Evolutionary conservation across 2,329 filamentous ascomycete species (phyloP), one percentile per base, ranked within the genome.

Genomic region (Epichloe bromicola): DNA sequence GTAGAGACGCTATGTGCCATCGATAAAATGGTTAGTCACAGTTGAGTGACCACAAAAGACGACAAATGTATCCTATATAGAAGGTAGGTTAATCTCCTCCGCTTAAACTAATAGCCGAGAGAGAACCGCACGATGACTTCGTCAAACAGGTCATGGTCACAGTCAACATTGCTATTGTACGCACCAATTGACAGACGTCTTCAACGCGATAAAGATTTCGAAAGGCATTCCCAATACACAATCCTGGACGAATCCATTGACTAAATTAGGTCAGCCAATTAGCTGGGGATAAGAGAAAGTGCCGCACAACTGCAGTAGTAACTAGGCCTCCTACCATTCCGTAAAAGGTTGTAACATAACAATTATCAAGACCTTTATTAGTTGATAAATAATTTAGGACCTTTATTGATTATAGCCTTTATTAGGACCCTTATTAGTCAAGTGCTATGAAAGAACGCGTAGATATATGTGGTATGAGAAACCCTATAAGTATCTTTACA

Each of bases 1-100:
- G 53, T 59, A 0, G 65, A 68, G 17, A 68, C 65, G 0, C 58
- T 68, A 40, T 66, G 65, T 8, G 63, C 67, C 4, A 62, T 69
- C 8, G 67, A 68, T 47, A 54, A 67, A 20, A 65, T 67, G 59
- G 59, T 68, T 55, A 55, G 15, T 39, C 7, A 49, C 33, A 33
- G 61, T 2, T 68, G 66, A 65, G 55, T 65, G 2, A 59, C 58
- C 1, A 57, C 55, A 7, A 54, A 60, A 6, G 57, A 59, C 3
- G 56, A 63, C 12, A 50, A 58, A 26, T 26, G 1, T 52, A 48
- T 2, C 55, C 59, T 7, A 69, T 20, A 61, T 61, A 0, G 61
- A 65, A 40, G 65, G 61, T 0, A 40, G 65, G 61, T 0, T 55
- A 67, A 20, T 59, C 64, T 1, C 57, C 61, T 43, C 39, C 68